phyloP scores from a whole-genome alignment of 1,139 yeast species.

The Yarrowia galli region DNA sequence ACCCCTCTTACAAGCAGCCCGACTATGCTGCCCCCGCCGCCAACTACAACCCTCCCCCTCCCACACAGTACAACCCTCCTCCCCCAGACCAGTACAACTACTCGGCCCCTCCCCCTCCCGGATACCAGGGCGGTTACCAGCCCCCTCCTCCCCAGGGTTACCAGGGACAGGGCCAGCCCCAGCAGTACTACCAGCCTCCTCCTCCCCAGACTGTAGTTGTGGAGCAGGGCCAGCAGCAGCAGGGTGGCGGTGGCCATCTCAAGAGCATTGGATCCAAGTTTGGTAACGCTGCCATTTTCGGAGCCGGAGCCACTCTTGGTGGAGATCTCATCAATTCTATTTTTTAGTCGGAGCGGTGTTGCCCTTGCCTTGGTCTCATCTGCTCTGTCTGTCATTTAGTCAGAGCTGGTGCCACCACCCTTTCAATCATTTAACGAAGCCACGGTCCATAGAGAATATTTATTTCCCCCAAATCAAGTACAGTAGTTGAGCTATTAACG shows the following conservation, averaged over 20 bases:
- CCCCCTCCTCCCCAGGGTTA: conserved; percentile 49
- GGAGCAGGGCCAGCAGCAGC: conserved; percentile 48
- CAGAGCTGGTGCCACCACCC: too few relatives aligned
- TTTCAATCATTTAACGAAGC: too few relatives aligned
- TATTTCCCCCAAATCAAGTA: neutral
- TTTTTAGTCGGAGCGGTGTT: too few relatives aligned
- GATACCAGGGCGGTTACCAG: conserved; percentile 42
- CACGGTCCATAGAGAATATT: conserved; percentile 4
- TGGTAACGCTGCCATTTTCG: conserved; percentile 92
- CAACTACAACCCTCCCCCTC: conserved; percentile 39
- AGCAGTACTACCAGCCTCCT: conserved; percentile 47
- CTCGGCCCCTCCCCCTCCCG: conserved; percentile 48
- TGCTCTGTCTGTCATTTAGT: too few relatives aligned
- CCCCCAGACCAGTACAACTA: conserved; percentile 52
- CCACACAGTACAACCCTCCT: conserved; percentile 55
- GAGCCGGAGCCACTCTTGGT: conserved; percentile 98
- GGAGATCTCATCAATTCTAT: conserved; percentile 85
- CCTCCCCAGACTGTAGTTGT: conserved; percentile 47
- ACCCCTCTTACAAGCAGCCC: conserved; percentile 43
- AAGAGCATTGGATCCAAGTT: conserved; percentile 81
- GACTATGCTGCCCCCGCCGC: conserved; percentile 43
- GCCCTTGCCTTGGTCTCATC: too few relatives aligned
- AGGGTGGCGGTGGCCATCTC: conserved; percentile 52
- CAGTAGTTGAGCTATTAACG: neutral
- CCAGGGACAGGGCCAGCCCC: conserved; percentile 44